Percentiles rank a stretch among this genome's conserved stretches.
Evolutionary conservation across 129 eudicot species (phyloP).

Genomic region (Artemisia argyi): DNA sequence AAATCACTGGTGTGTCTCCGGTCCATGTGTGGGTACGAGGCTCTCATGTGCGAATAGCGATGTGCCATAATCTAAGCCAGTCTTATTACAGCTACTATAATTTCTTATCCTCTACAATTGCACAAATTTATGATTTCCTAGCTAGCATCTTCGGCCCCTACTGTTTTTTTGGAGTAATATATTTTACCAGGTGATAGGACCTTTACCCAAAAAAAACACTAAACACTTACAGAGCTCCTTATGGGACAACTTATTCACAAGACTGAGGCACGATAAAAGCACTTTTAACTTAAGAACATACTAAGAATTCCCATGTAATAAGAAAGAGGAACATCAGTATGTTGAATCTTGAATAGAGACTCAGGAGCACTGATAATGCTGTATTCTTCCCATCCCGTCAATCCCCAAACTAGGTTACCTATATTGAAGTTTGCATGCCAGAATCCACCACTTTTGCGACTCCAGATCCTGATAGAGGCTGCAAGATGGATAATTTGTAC

Average conservation of each 20-base stretch:
- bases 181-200: too few relatives aligned
- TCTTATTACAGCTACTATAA: background rate
- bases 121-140: background rate
- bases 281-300: slow-evolving; percentile 22
- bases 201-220: background rate
- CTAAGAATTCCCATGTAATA: slow-evolving; percentile 81
- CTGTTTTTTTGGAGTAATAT: background rate
- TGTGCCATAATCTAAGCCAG: background rate
- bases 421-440: too few relatives aligned
- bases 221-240: too few relatives aligned
- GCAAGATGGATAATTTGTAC: too few relatives aligned
- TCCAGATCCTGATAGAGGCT: too few relatives aligned
- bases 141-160: background rate
- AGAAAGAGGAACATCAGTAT: too few relatives aligned
- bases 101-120: background rate
- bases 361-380: too few relatives aligned
- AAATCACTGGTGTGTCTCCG: background rate
- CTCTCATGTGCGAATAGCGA: background rate
- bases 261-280: background rate
- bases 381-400: too few relatives aligned
- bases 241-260: too few relatives aligned
- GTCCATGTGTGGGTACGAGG: background rate
- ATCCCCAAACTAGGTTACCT: too few relatives aligned
- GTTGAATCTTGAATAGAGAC: too few relatives aligned
- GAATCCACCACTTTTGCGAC: too few relatives aligned